Conservation (phyloP, 1,284 basidiomycete genomes). For the Singerocomus inundabilis region DNA sequence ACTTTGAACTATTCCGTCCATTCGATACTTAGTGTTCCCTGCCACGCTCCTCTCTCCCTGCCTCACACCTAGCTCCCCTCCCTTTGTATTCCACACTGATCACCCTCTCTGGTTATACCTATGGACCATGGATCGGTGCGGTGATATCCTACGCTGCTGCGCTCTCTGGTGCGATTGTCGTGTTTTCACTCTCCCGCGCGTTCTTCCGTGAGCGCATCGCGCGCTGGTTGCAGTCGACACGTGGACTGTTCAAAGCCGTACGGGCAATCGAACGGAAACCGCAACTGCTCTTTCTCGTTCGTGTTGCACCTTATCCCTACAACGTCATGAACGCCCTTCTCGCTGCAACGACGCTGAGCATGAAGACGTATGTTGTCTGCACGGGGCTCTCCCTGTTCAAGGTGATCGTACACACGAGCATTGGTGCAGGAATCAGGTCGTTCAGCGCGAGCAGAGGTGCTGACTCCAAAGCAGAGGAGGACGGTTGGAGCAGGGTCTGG, state of each 20-base stretch:
- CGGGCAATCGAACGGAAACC: conserved; percentile 86
- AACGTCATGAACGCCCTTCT: conserved; percentile 90
- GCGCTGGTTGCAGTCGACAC: conserved; percentile 65
- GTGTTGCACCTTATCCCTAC: conserved; percentile 81
- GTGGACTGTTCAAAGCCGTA: conserved; percentile 71
- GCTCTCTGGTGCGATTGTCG: conserved; percentile 73
- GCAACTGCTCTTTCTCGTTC: conserved; percentile 81
- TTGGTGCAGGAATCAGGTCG: conserved; percentile 80
- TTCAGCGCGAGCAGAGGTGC: conserved; percentile 59
- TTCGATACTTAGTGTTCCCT: conserved; percentile 8
- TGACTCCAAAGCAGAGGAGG: conserved; percentile 35
- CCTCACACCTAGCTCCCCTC: conserved; percentile 81
- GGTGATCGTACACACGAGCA: conserved; percentile 80
- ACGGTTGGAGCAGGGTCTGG: conserved; percentile 54
- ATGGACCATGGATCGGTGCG: conserved; percentile 76
- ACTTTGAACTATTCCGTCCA: conserved; percentile 1
- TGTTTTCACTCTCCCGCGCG: conserved; percentile 73
- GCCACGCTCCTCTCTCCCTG: conserved; percentile 5
- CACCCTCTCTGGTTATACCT: conserved; percentile 84
- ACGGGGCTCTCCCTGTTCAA: conserved; percentile 84
- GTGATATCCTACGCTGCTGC: conserved; percentile 85
- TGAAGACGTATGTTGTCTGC: conserved; percentile 76
- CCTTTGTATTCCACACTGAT: conserved; percentile 88
- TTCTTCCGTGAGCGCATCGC: conserved; percentile 70
- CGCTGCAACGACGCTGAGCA: conserved; percentile 80